These are phyloP conservation scores for Crataegus laevigata DNA, from an alignment of 306 rosid genomes.

Conservation along the genomic window DNA sequence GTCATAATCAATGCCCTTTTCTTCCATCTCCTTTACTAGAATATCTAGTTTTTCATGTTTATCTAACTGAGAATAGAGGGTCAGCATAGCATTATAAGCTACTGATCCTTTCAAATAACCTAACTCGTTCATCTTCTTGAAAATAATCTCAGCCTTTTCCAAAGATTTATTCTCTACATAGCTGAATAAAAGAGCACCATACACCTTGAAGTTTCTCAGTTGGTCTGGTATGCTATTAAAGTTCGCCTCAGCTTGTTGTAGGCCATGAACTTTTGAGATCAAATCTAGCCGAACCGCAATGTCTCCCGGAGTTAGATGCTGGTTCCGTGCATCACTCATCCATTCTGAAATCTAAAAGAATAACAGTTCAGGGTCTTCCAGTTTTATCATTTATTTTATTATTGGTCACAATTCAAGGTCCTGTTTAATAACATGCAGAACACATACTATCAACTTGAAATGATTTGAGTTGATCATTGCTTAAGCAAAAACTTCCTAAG, in stretches of 20 bases:
- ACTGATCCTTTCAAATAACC: constrained; percentile 15
- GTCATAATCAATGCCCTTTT: constrained; percentile 6
- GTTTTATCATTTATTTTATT: not conserved
- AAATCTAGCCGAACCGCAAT: constrained; percentile 15
- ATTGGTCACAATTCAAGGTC: not conserved
- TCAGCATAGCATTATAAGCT: constrained; percentile 46
- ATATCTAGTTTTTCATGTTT: constrained; percentile 40
- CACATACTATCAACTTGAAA: not conserved
- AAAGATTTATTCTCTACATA: constrained; percentile 39
- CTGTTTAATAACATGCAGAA: not conserved
- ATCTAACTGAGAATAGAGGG: constrained; percentile 46
- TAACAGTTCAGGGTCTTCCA: not conserved
- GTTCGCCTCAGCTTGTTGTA: constrained; percentile 53
- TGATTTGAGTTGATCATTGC: not conserved
- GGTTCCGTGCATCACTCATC: not conserved
- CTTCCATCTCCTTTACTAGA: constrained; percentile 15
- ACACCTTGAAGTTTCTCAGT: constrained; percentile 26
- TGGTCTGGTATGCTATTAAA: constrained; percentile 30
- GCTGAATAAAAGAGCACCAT: constrained; percentile 56
- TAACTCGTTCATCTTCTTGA: constrained; percentile 40
- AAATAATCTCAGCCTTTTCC: constrained; percentile 48
- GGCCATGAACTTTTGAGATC: constrained; percentile 53
- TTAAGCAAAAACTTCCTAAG: not conserved
- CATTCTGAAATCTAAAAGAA: constrained; percentile 42
- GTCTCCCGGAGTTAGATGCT: not conserved